These are phyloP conservation scores for Thelonectria discophora DNA, from an alignment of 2,329 filamentous ascomycete genomes.

Conservation along the genomic window DNA sequence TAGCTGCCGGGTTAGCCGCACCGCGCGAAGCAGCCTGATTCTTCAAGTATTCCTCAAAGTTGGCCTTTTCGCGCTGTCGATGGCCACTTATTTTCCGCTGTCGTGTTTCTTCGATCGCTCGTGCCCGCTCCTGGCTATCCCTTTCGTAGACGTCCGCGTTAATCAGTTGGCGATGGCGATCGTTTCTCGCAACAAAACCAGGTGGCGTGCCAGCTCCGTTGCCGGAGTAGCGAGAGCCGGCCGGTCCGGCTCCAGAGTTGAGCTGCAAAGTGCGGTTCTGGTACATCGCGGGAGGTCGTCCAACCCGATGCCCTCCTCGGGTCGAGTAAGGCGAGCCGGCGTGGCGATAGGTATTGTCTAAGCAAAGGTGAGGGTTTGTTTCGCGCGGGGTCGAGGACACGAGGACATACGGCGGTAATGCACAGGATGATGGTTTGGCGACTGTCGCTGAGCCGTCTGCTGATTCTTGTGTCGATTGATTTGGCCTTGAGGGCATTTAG, in stretches of 20 bases:
- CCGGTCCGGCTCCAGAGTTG: constrained; percentile 54
- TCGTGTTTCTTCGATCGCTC: constrained; percentile 76
- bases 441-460: constrained; percentile 53
- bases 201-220: constrained; percentile 45
- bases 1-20: constrained; percentile 44
- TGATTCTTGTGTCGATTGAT: constrained; percentile 83
- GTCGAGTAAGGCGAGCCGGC: constrained; percentile 46
- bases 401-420: constrained; percentile 50
- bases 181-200: constrained; percentile 75
- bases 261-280: constrained; percentile 70
- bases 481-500: constrained; percentile 62
- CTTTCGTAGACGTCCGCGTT: constrained; percentile 82
- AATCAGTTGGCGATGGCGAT: constrained; percentile 83
- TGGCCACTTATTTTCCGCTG: constrained; percentile 63
- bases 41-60: constrained; percentile 54
- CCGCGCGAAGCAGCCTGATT: constrained; percentile 38
- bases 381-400: neutral
- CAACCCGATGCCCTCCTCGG: constrained; percentile 48
- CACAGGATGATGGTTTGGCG: constrained; percentile 40
- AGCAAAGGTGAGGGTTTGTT: constrained; percentile 16
- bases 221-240: constrained; percentile 50
- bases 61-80: constrained; percentile 67
- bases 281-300: constrained; percentile 49
- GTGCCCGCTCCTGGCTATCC: constrained; percentile 72
- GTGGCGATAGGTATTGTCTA: constrained; percentile 48